Base-by-base conservation (phyloP, 1,284 basidiomycete genomes). In the Laetiporus sulphureus region DNA sequence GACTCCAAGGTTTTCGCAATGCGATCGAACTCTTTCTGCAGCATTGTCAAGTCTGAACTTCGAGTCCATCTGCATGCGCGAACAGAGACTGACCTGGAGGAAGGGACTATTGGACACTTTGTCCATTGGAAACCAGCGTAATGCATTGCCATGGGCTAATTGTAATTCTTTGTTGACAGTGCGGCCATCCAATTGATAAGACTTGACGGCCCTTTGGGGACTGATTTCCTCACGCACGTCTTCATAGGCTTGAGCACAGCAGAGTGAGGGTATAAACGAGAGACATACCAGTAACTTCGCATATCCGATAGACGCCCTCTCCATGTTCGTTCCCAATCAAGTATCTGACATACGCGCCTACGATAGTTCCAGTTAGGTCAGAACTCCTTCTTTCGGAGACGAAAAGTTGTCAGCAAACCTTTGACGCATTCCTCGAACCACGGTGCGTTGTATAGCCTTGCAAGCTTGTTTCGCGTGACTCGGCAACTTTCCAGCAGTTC, bases 331-430 rank as follows among this genome's bases (percentile, higher is more conserved):
- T 51, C 0, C 81, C 80, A 51, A 87, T 79, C 32, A 89, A 69
- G 55, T 86, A 83, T 18, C 90, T 75, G 4, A 94, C 88, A 73
- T 80, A 94, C 19, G 78, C 76, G 36, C 83, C 91, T 91, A 49
- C 48, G 42, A n/a, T n/a, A n/a, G n/a, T n/a, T n/a, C n/a, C n/a
- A n/a, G n/a, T n/a, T n/a, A n/a, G n/a, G n/a, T n/a, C n/a, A n/a
- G n/a, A n/a, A n/a, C n/a, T n/a, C n/a, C n/a, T n/a, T n/a, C n/a
- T 59, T 33, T 36, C 51, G 52, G 51, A 45, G 51, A 53, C 47
- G 51, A 53, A 47, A 50, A 55, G 37, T 58, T 21, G 23, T 12
- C n/a, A 38, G 62, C 67, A 45, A 51, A 82, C 92, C 79, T 66
- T 77, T 78, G 45, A 90, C 71, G 61, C 82, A 81, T 42, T 88